Evolutionary conservation across 176 grass and related monocot species (phyloP), one percentile per base, ranked within the genome.

Genomic region (Leersia perrieri): DNA sequence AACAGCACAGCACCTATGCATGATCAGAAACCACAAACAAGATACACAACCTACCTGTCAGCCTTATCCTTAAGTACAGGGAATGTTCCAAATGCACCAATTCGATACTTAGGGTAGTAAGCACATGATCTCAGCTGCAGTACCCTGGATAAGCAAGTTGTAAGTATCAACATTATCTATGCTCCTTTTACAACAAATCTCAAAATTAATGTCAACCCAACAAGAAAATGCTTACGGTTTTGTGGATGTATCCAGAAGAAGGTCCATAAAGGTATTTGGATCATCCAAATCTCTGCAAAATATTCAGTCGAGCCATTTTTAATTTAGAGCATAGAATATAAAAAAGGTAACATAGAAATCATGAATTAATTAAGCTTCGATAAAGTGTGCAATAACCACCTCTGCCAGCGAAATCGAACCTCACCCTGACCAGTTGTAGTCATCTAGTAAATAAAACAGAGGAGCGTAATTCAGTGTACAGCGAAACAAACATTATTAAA

Each of bases 351-450:
- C 13, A 45, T 45, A 16, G 13, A 47, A 16, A 15, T 47, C 44
- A 1, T 11, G 44, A 47, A 47, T 5, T 16, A 47, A 18, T 18
- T 2, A 47, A 18, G 44, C 44, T 58, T 25, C 16, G 15, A 0
- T 74, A 6, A 33, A 23, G 31, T 42, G 51, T 66, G 45, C 16
- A 73, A 66, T 18, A 65, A 18, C 26, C 69, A 82, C 87, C 80
- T 93, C 61, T 89, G 91, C 87, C 87, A 93, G 57, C 84, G 80
- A 87, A 93, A 93, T 26, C 81, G 33, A 23, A 80, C 87, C 80
- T 89, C 80, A 63, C 80, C 87, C n/a, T n/a, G n/a, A 68, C 79
- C 80, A 33, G 76, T 63, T 32, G 64, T 49, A 84, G 76, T 78
- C 34, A 93, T 76, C 87, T 92, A 33, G 70, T 42, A 60, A 68